These are phyloP conservation scores for Prunus mume DNA, from an alignment of 306 rosid species.

Conservation along the genomic window DNA sequence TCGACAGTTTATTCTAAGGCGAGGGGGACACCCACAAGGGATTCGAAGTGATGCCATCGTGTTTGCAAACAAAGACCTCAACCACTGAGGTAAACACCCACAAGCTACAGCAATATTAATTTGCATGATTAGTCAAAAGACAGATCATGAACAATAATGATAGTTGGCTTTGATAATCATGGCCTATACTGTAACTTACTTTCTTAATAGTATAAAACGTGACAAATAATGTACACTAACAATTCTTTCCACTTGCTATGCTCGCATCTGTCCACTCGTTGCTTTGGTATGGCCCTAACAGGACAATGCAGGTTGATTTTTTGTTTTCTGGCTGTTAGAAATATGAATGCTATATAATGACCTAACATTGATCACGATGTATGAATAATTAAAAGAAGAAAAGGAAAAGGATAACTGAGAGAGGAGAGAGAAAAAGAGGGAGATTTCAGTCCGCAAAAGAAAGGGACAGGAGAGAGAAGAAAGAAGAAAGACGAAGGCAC, in stretches of 20 bases:
- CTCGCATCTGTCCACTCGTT: not conserved
- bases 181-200: not conserved
- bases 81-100: too few species aligned
- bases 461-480: not conserved
- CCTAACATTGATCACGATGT: not conserved
- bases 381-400: not conserved
- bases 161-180: not conserved
- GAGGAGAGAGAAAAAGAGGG: not conserved
- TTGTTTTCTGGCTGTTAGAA: not conserved
- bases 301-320: not conserved
- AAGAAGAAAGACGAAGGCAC: not conserved
- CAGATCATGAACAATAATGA: constrained; percentile 6
- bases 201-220: not conserved
- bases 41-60: too few species aligned
- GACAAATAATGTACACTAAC: not conserved
- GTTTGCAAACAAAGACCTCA: too few species aligned
- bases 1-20: too few species aligned
- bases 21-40: too few species aligned
- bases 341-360: not conserved
- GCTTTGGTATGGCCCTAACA: not conserved
- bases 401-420: not conserved
- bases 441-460: not conserved
- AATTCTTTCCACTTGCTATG: not conserved
- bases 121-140: not conserved
- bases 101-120: too few species aligned